Evolutionary conservation across 192 early-diverging fungal species (phyloP), one percentile per base, ranked within the genome.

Genomic region (Mortierella hygrophila): DNA sequence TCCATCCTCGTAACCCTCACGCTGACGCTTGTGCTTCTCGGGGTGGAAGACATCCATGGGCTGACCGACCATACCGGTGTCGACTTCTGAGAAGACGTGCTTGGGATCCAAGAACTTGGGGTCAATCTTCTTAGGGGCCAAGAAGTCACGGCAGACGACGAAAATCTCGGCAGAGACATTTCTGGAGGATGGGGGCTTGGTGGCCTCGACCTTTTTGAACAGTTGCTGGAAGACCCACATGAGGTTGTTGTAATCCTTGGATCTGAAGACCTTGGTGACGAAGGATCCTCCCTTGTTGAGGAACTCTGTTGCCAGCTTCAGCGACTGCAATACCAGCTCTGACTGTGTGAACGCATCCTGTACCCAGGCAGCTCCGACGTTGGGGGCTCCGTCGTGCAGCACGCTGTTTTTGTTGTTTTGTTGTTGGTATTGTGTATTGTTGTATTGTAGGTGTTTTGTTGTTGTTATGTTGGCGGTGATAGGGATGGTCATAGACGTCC

Each of bases 141-240:
- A 90, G 88, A 93, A 99, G 77, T 96, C 97, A 38, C 93, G 91
- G 91, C 98, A 99, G 10, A 99, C 97, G 38, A 99, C 97, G 90
- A 98, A 99, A 79, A 99, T 99, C 94, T 99, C 98, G 10, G 98
- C 98, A 70, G 98, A 99, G 16, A 99, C 98, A 72, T 97, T 97
- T 91, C 98, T 93, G 47, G 98, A 99, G 49, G 97, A 97, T 69
- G 97, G 95, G 42, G 98, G 98, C 88, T 99, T 99, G 41, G 98
- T 99, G 2, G 98, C 98, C 89, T 99, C 98, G 76, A 99, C 98
- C 76, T 95, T 97, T 65, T 91, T 90, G 90, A 99, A 99, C 52
- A 99, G 88, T 89, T 99, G 97, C 83, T 99, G 96, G 80, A 99
- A 98, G 40, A 99, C 97, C 98, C 98, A 99, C 75, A 99, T 93